Evolutionary conservation across 2,329 filamentous ascomycete genomes (phyloP), one percentile per base, ranked within the genome.

Genomic region (Apiospora sp.): DNA sequence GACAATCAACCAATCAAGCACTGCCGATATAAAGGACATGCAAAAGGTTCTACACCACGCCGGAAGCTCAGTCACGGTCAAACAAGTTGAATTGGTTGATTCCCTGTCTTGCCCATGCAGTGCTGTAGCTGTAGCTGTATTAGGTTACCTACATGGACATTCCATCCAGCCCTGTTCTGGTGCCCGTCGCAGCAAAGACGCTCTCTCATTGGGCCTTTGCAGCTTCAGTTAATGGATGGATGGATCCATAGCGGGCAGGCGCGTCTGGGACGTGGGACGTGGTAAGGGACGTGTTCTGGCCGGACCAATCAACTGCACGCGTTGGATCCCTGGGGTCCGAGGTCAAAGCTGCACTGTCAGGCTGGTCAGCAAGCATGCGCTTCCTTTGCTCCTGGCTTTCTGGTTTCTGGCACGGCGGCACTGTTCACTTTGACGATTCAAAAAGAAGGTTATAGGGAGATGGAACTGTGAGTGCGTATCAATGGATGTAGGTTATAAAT

Each of bases 181-280:
- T 58, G 27, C 34, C 34, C 8, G 58, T 64, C 34, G 58, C 58
- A n/a, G 58, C 34, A 4, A 41, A 64, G 58, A 41, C 30, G 4
- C 34, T 41, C 51, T 58, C 34, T 41, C 34, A 64, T 64, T 64
- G 58, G 58, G 58, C 58, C 58, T 37, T 64, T n/a, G 58, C 22
- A 64, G 58, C 58, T 64, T 64, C 58, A 64, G 58, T 64, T 64
- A 64, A 41, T 64, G 58, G 58, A 24, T 24, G 58, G 58, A 64
- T 64, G 58, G 58, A 64, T n/a, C 30, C 58, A 64, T 64, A 64
- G 58, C 30, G 58, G 58, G 58, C 58, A 64, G 58, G 58, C 58
- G 58, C 58, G 58, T 64, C 58, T 64, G 58, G 58, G 58, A 64
- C 34, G 34, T 41, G 58, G 34, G 58, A 64, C 58, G 58, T 61